phyloP scores from a whole-genome alignment of 306 rosid genomes.

The Neltuma alba region DNA sequence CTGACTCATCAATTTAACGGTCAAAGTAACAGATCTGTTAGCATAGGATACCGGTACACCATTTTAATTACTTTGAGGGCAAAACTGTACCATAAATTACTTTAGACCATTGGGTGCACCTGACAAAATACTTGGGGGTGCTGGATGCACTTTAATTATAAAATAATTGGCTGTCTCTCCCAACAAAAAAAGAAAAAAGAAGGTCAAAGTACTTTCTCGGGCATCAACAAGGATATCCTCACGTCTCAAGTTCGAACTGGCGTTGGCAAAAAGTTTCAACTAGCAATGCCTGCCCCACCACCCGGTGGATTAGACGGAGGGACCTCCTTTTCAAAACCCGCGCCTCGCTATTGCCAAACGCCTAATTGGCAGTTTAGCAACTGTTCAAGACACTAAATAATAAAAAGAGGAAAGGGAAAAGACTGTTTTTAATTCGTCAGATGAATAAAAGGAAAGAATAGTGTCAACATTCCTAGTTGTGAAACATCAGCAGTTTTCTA shows the following conservation, averaged over 20 bases:
- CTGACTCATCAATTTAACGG: too few species aligned
- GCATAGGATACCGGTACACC: too few species aligned
- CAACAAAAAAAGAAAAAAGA: too few species aligned
- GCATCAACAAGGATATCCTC: not conserved
- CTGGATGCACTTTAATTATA: too few species aligned
- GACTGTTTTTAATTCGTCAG: not conserved
- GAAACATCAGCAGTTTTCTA: not conserved
- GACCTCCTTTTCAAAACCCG: not conserved
- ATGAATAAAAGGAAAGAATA: not conserved
- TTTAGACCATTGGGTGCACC: too few species aligned
- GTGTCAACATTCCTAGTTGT: not conserved
- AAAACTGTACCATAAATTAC: too few species aligned
- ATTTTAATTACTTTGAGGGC: too few species aligned
- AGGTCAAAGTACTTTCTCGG: not conserved
- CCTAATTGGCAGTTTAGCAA: not conserved
- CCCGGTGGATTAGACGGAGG: not conserved
- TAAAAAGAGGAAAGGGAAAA: not conserved
- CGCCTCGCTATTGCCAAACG: not conserved
- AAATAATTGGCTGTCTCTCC: not conserved
- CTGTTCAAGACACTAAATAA: not conserved
- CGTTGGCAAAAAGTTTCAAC: too few species aligned
- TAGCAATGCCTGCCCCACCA: not conserved
- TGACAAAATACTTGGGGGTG: too few species aligned
- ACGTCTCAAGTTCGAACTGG: not conserved
- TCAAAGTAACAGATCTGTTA: too few species aligned